These are phyloP conservation scores for Ochromonas danica DNA, from an alignment of 108 stramenopile species.

Conservation along the genomic window DNA sequence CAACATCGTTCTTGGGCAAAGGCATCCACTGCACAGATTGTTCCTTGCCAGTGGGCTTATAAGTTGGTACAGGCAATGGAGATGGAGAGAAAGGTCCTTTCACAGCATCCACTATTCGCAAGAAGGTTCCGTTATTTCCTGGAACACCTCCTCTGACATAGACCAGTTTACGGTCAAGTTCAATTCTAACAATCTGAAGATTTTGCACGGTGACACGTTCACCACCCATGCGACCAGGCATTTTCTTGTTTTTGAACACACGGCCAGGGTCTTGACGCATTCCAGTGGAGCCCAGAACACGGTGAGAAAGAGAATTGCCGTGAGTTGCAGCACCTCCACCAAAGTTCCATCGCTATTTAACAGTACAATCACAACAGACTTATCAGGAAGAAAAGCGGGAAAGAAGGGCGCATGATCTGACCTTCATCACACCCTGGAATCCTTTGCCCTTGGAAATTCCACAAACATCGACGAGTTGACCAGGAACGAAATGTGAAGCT, in stretches of 20 bases:
- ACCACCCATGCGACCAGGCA: constrained; percentile 94
- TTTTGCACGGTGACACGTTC: constrained; percentile 81
- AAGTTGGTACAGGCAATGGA: constrained; percentile 34
- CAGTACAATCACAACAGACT: neutral
- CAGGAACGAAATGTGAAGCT: constrained; percentile 93
- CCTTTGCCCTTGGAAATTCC: constrained; percentile 94
- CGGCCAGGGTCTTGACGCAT: constrained; percentile 73
- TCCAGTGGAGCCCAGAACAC: constrained; percentile 64
- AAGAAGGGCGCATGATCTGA: neutral
- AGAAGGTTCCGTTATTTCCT: constrained; percentile 82
- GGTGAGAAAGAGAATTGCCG: constrained; percentile 86
- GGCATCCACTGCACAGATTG: neutral
- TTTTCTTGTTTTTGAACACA: constrained; percentile 98
- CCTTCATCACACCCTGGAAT: constrained; percentile 95
- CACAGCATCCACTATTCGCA: constrained; percentile 86
- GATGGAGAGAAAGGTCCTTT: constrained; percentile 41
- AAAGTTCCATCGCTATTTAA: constrained; percentile 89
- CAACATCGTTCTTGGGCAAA: neutral
- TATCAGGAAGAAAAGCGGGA: neutral
- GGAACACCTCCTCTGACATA: constrained; percentile 86
- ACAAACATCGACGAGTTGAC: constrained; percentile 89
- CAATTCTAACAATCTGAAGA: constrained; percentile 45
- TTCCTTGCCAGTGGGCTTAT: neutral
- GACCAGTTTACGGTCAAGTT: constrained; percentile 67
- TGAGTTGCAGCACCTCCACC: constrained; percentile 87